A percentile compares a stretch with the other conserved stretches of the same genome.
These are phyloP conservation scores for Didymella segeticola DNA, from an alignment of 2,329 filamentous ascomycete genomes.

Conservation along the genomic window DNA sequence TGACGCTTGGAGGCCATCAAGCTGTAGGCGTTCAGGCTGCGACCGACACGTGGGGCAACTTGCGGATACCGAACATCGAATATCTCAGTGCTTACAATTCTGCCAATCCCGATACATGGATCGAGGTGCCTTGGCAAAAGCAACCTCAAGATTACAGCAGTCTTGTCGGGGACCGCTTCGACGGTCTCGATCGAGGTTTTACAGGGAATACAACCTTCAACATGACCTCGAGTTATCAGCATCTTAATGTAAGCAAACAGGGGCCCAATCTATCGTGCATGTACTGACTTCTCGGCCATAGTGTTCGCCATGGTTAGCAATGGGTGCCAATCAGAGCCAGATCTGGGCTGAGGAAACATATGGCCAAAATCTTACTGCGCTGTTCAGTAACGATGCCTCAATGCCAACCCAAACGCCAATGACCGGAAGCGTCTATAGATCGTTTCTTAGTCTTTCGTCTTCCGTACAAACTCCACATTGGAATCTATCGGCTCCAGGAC, in stretches of 20 bases:
- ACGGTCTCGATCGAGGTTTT: slow-evolving; percentile 7
- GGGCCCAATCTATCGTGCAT: too few species aligned
- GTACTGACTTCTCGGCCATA: too few species aligned
- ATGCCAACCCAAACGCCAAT: too few species aligned
- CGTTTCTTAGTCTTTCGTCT: too few species aligned
- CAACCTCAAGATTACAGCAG: slow-evolving; percentile 16
- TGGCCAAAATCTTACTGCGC: too few species aligned
- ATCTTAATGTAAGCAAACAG: neutral
- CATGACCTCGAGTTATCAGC: neutral
- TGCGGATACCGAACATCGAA: slow-evolving; percentile 10
- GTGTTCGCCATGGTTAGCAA: too few species aligned
- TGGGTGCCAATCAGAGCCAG: too few species aligned
- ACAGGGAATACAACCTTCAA: neutral
- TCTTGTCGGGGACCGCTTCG: slow-evolving; percentile 12
- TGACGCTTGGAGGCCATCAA: neutral
- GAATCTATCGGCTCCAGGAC: too few species aligned
- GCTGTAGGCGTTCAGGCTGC: slow-evolving; percentile 11
- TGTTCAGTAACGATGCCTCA: too few species aligned
- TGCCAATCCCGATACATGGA: neutral
- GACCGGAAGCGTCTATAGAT: too few species aligned
- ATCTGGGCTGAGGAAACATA: too few species aligned
- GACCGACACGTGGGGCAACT: slow-evolving; percentile 15
- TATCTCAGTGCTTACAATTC: neutral
- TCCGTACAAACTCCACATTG: too few species aligned
- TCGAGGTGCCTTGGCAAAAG: slow-evolving; percentile 8